Conservation (phyloP, 1,284 basidiomycete genomes). For the Ustilago nuda region DNA sequence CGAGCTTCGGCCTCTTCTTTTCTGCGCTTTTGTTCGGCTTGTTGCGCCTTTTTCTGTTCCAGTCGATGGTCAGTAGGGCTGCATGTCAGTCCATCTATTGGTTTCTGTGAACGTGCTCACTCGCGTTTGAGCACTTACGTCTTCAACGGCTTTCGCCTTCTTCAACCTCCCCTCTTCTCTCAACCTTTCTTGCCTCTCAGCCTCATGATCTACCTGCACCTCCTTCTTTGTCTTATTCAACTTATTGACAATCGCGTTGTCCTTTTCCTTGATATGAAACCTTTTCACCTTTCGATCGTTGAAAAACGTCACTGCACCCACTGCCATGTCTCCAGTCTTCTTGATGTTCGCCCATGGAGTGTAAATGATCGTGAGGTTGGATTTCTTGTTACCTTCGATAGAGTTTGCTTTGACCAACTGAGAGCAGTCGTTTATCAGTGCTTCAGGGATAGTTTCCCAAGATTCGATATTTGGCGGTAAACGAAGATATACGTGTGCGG, state of each 20-base stretch:
- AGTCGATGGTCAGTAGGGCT: neutral
- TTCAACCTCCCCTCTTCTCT: constrained; percentile 53
- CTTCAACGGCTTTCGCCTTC: constrained; percentile 55
- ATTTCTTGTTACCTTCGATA: constrained; percentile 96
- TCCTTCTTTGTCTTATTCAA: constrained; percentile 90
- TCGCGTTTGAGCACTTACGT: constrained; percentile 28
- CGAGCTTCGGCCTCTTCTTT: constrained; percentile 72
- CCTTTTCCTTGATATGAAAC: constrained; percentile 83
- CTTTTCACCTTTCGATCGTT: constrained; percentile 77
- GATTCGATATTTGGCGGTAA: constrained; percentile 78
- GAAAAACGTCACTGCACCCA: constrained; percentile 94
- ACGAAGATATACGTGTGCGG: constrained; percentile 77
- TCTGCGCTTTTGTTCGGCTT: constrained; percentile 70
- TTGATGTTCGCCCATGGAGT: constrained; percentile 75
- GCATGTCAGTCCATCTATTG: neutral
- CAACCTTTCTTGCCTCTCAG: constrained; percentile 79
- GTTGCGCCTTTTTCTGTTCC: constrained; percentile 49
- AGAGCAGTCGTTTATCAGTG: constrained; percentile 84
- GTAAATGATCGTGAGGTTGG: constrained; percentile 92
- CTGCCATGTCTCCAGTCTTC: constrained; percentile 72
- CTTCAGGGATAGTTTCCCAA: constrained; percentile 88
- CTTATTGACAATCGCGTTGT: constrained; percentile 91
- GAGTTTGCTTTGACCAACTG: constrained; percentile 98
- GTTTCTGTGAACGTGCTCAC: neutral
- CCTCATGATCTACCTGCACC: constrained; percentile 83